Percentiles rank a stretch among this genome's conserved stretches.
Evolutionary conservation across 768 basidiomycete genomes (phyloP).

Genomic region (Galerina marginata): DNA sequence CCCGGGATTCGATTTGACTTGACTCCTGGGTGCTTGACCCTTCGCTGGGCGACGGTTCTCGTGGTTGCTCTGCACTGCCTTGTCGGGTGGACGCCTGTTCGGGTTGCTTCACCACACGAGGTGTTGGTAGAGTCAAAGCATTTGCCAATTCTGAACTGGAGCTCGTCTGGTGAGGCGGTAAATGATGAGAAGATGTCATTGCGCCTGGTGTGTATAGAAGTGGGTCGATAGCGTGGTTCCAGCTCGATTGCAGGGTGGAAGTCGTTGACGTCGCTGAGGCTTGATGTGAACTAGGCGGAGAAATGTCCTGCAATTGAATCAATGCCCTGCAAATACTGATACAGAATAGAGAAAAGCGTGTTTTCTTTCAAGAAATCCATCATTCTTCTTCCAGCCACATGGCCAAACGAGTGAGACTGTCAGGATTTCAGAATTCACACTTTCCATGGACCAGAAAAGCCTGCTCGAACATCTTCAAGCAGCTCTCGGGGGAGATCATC

Average conservation of each 20-base stretch:
- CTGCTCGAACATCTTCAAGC: too few species aligned
- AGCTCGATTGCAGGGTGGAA: slow-evolving; percentile 1
- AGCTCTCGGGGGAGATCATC: too few species aligned
- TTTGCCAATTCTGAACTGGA: slow-evolving; percentile 53
- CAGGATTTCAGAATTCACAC: too few species aligned
- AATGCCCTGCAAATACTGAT: too few species aligned
- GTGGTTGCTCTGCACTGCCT: too few species aligned
- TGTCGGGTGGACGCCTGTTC: too few species aligned
- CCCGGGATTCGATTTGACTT: background rate
- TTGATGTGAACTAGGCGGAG: background rate
- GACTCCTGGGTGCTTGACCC: background rate
- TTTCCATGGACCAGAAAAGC: too few species aligned
- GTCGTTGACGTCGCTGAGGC: background rate
- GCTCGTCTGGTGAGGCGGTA: slow-evolving; percentile 33
- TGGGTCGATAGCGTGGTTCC: slow-evolving; percentile 25
- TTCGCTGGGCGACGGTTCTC: too few species aligned
- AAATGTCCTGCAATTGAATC: background rate
- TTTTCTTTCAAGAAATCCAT: too few species aligned
- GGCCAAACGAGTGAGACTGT: too few species aligned
- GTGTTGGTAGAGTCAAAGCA: slow-evolving; percentile 46
- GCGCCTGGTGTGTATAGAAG: slow-evolving; percentile 17
- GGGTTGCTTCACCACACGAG: background rate
- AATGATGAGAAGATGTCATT: slow-evolving; percentile 27
- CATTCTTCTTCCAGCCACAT: too few species aligned
- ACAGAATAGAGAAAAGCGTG: too few species aligned